Evolutionary conservation across 768 basidiomycete species (phyloP).

Genomic region (Cubamyces sp.): DNA sequence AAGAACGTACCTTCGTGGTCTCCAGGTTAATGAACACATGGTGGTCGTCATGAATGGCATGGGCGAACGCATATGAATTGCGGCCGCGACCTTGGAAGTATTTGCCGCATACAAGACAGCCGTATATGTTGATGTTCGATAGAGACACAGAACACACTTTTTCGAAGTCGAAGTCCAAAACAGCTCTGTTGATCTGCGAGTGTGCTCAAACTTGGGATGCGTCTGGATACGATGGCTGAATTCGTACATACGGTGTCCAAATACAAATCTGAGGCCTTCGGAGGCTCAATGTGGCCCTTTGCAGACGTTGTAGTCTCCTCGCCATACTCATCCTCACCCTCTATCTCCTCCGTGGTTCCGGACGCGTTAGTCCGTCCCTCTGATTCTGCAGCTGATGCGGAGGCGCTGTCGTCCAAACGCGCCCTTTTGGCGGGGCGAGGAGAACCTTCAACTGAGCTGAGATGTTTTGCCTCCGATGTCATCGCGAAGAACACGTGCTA

Average conservation of each 20-base stretch:
- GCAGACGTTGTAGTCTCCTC: conserved; percentile 28
- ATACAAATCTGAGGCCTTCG: conserved; percentile 80
- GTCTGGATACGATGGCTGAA: background rate
- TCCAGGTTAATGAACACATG: conserved; percentile 98
- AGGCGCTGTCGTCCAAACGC: conserved; percentile 29
- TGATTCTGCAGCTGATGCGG: background rate
- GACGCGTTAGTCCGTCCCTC: background rate
- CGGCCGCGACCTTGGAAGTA: conserved; percentile 98
- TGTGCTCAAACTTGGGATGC: background rate
- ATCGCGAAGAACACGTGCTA: background rate
- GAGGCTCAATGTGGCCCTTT: conserved; percentile 30
- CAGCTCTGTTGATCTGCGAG: conserved; percentile 81
- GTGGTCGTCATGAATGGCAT: conserved; percentile 97
- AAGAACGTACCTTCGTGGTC: conserved; percentile 78
- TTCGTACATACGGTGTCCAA: conserved; percentile 78
- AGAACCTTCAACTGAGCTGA: background rate
- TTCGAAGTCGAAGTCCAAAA: conserved; percentile 98
- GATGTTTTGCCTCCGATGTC: conserved; percentile 8
- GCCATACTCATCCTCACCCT: conserved; percentile 27
- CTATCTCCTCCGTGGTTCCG: background rate
- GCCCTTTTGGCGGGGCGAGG: conserved; percentile 29
- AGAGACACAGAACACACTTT: conserved; percentile 97
- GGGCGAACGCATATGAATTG: conserved; percentile 93
- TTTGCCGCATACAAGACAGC: conserved; percentile 96
- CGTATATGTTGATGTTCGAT: conserved; percentile 97